Evolutionary conservation across 768 basidiomycete species (phyloP), one percentile per base, ranked within the genome.

Genomic region (Xerocomellus chrysenteron): DNA sequence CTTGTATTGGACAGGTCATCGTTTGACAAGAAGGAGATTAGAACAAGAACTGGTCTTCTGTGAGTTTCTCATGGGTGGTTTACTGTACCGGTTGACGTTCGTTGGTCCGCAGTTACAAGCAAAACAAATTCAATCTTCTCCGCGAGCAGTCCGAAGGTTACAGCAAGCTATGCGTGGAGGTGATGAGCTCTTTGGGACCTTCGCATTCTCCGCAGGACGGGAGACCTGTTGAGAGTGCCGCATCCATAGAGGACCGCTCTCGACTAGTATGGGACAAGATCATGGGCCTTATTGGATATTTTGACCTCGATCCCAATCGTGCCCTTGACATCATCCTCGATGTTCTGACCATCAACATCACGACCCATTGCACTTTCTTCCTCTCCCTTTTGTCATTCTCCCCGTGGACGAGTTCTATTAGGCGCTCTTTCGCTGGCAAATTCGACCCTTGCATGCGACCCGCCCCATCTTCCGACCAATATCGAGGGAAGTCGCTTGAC

Each of bases 71-170:
- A 21, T 19, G 17, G 39, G 5, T 0, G 26, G 13, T 40, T 11
- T 45, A 9, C 26, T 57, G 14, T 33, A 24, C 51, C 13, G 5
- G 19, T 45, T 59, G 37, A 60, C 36, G 2, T 52, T 54, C 36
- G 21, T 54, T 40, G 44, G 30, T 50, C 43, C 51, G n/a, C 67
- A 95, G 92, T 70, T 96, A 94, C 77, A 94, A 94, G 72, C 96
- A 99, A 73, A 94, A 94, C 76, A 99, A 98, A 74, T 96, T 95
- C 79, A 99, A 98, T 68, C 82, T 99, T 39, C 82, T 98, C 16
- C 88, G 97, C 37, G 97, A 99, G 75, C 92, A 97, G 65, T 94
- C 94, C 1, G 96, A 98, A 76, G 97, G 97, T 9, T 99, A 94
- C 75, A 92, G 92, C 70, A 94, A 95, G 72, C 83, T 98, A 33